Base-by-base conservation (phyloP, 768 basidiomycete species). In the Podaxis sp. region DNA sequence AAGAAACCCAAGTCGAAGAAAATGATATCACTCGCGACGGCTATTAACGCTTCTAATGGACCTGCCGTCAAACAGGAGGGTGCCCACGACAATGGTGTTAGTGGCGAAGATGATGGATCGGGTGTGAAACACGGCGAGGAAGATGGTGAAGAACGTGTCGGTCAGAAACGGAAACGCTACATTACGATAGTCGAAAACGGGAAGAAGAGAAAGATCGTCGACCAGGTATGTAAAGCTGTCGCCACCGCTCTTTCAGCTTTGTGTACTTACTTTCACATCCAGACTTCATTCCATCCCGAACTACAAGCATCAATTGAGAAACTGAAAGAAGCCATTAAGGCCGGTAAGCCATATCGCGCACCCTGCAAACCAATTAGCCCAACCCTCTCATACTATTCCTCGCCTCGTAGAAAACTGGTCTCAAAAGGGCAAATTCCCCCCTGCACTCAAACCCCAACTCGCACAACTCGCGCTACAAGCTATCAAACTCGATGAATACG, bases 401-500 rank as follows among this genome's bases (percentile, higher is more conserved):
- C 30, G 53, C 20, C 28, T 30, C 15, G n/a, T 24, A 92, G 93
- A 93, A 72, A 80, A 78, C 41, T 96, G 91, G 89, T 83, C 84
- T 44, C 77, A 83, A 63, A 95, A 93, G 77, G 90, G 89, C 69
- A 96, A 94, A 72, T 99, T 99, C 78, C 96, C 96, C 7, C 87
- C 88, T 0, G 69, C 74, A 4, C 76, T 99, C 66, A 93, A 93
- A 65, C 91, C 91, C 0, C 65, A 85, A 4, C 82, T 99, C 3
- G 77, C 80, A n/a, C 72, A 84, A 10, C 82, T 93, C 44, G 93
- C 95, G 0, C 70, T 92, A 41, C 82, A 87, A 55, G 96, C 96
- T 0, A 86, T 96, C 68, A 78, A 82, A 28, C 81, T 91, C n/a
- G 91, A 88, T 72, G 88, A 96, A 71, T 97, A 96, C 74, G 90